Percentiles rank a stretch among this genome's conserved stretches.
phyloP scores from a whole-genome alignment of 257 asterid species.

The Solanum sparsipilum region DNA sequence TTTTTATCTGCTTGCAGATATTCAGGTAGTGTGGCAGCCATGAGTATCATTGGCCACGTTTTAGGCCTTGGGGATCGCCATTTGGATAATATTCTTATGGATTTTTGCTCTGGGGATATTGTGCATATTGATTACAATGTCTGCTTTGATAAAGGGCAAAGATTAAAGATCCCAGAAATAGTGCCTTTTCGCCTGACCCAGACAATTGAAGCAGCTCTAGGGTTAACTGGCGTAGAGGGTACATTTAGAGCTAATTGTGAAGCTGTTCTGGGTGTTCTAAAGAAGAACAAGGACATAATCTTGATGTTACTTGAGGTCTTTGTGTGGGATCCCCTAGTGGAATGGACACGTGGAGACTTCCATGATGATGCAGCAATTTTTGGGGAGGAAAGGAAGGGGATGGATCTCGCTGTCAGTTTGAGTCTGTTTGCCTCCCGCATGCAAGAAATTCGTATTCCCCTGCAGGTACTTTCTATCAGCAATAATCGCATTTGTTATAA shows the following conservation, averaged over 20 bases:
- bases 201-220: constrained; percentile 92
- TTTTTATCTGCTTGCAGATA: constrained; percentile 46
- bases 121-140: constrained; percentile 97
- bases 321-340: constrained; percentile 99
- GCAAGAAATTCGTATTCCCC: constrained; percentile 93
- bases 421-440: constrained; percentile 95
- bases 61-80: constrained; percentile 98
- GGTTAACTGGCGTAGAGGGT: constrained; percentile 93
- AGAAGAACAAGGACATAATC: constrained; percentile 88
- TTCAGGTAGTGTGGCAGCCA: constrained; percentile 89
- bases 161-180: constrained; percentile 92
- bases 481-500: background rate
- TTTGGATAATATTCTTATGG: constrained; percentile 93
- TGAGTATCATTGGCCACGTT: constrained; percentile 93
- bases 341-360: constrained; percentile 97
- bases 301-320: constrained; percentile 87
- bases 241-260: constrained; percentile 91
- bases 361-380: constrained; percentile 98
- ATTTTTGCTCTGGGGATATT: constrained; percentile 86
- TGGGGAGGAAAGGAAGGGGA: constrained; percentile 98
- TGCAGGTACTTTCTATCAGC: constrained; percentile 55
- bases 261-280: constrained; percentile 77
- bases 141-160: constrained; percentile 97
- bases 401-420: constrained; percentile 99
- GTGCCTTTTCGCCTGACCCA: constrained; percentile 99